Evolutionary conservation across 169 alveolate species (phyloP), one percentile per base, ranked within the genome.

Genomic region (Eimeria falciformis): DNA sequence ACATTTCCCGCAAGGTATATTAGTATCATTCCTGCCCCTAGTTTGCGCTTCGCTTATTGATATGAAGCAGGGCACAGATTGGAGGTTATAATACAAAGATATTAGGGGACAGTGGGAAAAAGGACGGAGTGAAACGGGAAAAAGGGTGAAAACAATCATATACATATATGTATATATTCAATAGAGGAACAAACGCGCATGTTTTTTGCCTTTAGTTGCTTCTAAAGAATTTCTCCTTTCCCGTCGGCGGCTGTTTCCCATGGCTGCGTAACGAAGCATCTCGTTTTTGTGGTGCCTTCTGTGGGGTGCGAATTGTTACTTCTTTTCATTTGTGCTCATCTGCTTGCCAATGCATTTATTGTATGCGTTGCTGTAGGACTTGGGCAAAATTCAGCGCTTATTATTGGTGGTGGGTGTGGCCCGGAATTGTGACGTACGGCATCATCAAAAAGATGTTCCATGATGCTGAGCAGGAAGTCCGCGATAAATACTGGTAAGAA

Each of bases 1-100:
- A 96, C 96, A 68, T 95, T 95, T n/a, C 94, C 97, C 25, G 98
- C 98, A 17, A 92, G 98, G 97, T 96, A 93, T n/a, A 17, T 9
- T 11, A n/a, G 66, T n/a, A n/a, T n/a, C n/a, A n/a, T n/a, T n/a
- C n/a, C n/a, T n/a, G n/a, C n/a, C n/a, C n/a, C n/a, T n/a, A n/a
- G n/a, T n/a, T n/a, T n/a, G n/a, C n/a, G n/a, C n/a, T n/a, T n/a
- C n/a, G n/a, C n/a, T n/a, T n/a, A n/a, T n/a, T n/a, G n/a, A n/a
- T n/a, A n/a, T n/a, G n/a, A n/a, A n/a, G n/a, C n/a, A n/a, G n/a
- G n/a, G n/a, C n/a, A n/a, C n/a, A n/a, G n/a, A n/a, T n/a, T n/a
- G n/a, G n/a, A n/a, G n/a, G n/a, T n/a, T n/a, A n/a, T n/a, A n/a
- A n/a, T n/a, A n/a, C n/a, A n/a, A n/a, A n/a, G n/a, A n/a, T n/a